Percentiles rank a stretch among this genome's conserved stretches.
These are phyloP conservation scores for Leccinum variicolor DNA, from an alignment of 768 basidiomycete genomes.

Conservation along the genomic window DNA sequence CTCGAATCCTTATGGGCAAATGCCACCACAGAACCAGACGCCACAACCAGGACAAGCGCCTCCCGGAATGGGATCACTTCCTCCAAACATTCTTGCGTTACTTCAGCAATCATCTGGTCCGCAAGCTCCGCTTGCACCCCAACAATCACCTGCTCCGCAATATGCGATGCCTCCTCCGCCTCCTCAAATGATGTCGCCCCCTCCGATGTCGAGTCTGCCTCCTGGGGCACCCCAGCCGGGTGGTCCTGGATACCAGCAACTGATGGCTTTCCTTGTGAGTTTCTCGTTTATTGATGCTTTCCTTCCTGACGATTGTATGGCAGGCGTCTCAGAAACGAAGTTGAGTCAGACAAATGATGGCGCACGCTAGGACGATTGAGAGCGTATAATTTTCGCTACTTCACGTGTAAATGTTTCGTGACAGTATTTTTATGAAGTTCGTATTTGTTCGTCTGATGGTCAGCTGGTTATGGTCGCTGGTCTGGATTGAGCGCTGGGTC, in stretches of 20 bases:
- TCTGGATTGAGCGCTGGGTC: not conserved
- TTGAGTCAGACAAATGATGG: not conserved
- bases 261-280: constrained; percentile 69
- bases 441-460: constrained; percentile 9
- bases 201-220: constrained; percentile 39
- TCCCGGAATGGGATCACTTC: constrained; percentile 40
- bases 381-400: not conserved
- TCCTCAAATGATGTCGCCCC: constrained; percentile 43
- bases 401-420: constrained; percentile 15
- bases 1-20: constrained; percentile 27
- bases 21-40: constrained; percentile 27
- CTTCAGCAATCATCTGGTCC: constrained; percentile 51
- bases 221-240: constrained; percentile 42
- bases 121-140: constrained; percentile 31
- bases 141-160: constrained; percentile 25
- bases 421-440: constrained; percentile 28
- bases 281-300: not conserved
- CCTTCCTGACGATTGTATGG: not conserved
- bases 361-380: not conserved
- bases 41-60: constrained; percentile 34
- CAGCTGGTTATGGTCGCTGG: not conserved
- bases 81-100: constrained; percentile 68
- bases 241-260: constrained; percentile 51
- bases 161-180: constrained; percentile 41
- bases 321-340: constrained; percentile 30